Base-by-base conservation (phyloP, 306 rosid species). In the Leucaena leucocephala region DNA sequence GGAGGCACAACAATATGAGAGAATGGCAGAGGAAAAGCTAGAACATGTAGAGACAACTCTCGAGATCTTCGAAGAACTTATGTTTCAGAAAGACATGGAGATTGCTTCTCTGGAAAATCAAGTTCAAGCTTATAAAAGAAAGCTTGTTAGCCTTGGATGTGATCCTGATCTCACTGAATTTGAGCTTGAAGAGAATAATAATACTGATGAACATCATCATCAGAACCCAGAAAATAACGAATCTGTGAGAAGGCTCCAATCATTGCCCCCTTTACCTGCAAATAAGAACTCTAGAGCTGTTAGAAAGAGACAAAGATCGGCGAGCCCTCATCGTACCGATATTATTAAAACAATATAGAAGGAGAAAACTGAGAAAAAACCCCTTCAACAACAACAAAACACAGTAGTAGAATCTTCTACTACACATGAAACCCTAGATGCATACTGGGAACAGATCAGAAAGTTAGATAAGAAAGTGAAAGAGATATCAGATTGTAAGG, bases 1-100 rank as follows among this genome's bases (percentile, higher is more conserved):
- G 99, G 99, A 93, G 77, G 91, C 98, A 2, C 84, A 81, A 76
- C 98, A 96, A 19, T 96, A 90, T 76, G 91, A 88, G 88, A 93
- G 97, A 89, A 72, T 93, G 89, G 84, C 97, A 2, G 99, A 96
- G 89, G 99, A 91, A 65, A 91, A 90, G 87, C 86, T 95, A 12
- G 90, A 76, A 65, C 97, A 93, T 69, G 90, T 90, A 13, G 93
- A 93, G 89, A 90, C 87, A 22, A 84, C 91, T 71, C 91, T 96
- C 4, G 91, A 82, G 33, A 73, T 90, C 34, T 87, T 87, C 33
- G 97, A 96, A 75, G 99, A 91, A 65, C 76, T 91, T 15, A 85
- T 93, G 59, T 82, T 83, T 80, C 90, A 93, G 84, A 96, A 91
- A 76, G 99, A 96, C 38, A 89, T 91, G 97, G 98, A 93, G 75